These are phyloP conservation scores for Hypocreales sp. DNA, from an alignment of 2,329 filamentous ascomycete species.

Conservation along the genomic window DNA sequence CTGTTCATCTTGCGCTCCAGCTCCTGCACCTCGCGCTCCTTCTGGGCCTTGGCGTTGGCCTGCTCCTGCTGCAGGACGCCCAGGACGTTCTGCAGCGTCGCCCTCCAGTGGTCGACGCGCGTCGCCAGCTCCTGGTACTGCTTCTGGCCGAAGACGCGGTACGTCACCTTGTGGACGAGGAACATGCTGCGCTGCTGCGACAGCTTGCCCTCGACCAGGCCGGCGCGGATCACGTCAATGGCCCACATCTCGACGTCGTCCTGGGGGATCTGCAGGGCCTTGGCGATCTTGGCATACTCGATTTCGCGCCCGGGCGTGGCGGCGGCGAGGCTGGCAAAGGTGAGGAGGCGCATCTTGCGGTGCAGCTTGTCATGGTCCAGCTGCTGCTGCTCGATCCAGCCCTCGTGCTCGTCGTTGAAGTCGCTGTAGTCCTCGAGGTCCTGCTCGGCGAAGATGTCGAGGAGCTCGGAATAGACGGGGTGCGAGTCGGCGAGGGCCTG, in stretches of 20 bases:
- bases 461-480: conserved; percentile 72
- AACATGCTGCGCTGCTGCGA: conserved; percentile 87
- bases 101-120: conserved; percentile 80
- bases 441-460: conserved; percentile 91
- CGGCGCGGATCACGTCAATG: conserved; percentile 92
- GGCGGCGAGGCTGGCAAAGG: conserved; percentile 78
- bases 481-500: conserved; percentile 79
- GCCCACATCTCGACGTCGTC: conserved; percentile 96
- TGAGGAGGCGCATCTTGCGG: conserved; percentile 93
- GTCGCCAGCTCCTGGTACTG: conserved; percentile 94
- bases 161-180: conserved; percentile 88
- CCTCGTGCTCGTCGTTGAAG: conserved; percentile 82
- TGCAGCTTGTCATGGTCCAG: conserved; percentile 60
- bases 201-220: conserved; percentile 90
- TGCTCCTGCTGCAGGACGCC: conserved; percentile 67
- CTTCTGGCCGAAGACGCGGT: conserved; percentile 93
- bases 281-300: conserved; percentile 71
- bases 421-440: conserved; percentile 91
- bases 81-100: conserved; percentile 65
- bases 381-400: conserved; percentile 64
- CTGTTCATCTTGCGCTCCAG: conserved; percentile 49
- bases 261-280: conserved; percentile 65
- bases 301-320: conserved; percentile 73
- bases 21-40: conserved; percentile 63
- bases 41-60: conserved; percentile 59